These are phyloP conservation scores for Pythium brachiatum DNA, from an alignment of 352 stramenopile species.

Conservation along the genomic window DNA sequence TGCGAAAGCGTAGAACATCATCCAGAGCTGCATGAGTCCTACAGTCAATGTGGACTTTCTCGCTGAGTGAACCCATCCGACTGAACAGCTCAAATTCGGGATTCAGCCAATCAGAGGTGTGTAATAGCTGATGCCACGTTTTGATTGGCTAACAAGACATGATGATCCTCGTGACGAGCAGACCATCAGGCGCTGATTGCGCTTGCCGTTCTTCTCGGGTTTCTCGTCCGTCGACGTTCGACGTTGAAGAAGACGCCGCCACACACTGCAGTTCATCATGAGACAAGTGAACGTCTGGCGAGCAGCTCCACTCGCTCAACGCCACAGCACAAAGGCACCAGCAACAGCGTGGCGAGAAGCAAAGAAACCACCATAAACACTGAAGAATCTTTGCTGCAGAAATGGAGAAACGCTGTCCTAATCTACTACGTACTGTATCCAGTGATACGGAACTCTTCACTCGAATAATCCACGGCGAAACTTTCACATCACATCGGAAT, in stretches of 20 bases:
- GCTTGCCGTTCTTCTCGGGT: neutral
- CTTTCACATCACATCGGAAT: neutral
- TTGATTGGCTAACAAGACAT: neutral
- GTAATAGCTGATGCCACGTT: neutral
- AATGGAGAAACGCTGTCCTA: too few species aligned
- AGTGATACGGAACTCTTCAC: neutral
- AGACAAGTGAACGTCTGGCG: too few species aligned
- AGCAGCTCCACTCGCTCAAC: too few species aligned
- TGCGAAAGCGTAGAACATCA: neutral
- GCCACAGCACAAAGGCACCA: too few species aligned
- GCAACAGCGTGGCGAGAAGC: too few species aligned
- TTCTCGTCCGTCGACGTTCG: neutral
- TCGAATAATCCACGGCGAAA: neutral
- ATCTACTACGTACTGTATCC: too few species aligned
- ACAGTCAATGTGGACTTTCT: neutral
- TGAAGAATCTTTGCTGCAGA: too few species aligned
- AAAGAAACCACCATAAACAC: too few species aligned
- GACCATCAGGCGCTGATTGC: neutral
- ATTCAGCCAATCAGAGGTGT: neutral
- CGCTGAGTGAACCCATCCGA: neutral
- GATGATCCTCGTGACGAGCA: neutral
- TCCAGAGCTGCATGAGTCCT: neutral
- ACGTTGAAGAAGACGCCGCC: neutral
- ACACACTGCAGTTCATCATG: too few species aligned
- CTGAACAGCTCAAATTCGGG: neutral